These are phyloP conservation scores for Wickerhamiella azymoides DNA, from an alignment of 805 yeast genomes.

Conservation along the genomic window DNA sequence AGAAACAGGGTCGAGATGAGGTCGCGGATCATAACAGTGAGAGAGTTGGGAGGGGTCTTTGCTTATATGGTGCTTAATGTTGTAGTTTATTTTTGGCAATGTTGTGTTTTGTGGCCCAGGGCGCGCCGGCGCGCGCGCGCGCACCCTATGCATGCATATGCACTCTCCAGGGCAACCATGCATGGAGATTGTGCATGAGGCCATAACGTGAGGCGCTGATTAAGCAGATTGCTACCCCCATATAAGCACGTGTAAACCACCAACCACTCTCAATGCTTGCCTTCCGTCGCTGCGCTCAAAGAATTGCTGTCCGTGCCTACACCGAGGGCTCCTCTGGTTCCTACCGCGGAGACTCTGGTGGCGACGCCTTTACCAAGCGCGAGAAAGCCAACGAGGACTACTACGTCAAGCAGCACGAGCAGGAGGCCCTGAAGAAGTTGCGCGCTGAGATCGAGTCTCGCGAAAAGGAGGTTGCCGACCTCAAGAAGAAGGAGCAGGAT, in stretches of 20 bases:
- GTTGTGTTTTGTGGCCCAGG: too few relatives aligned
- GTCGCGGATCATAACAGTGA: not conserved
- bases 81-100: not conserved
- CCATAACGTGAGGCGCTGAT: not conserved
- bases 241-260: not conserved
- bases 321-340: constrained; percentile 33
- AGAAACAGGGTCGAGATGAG: constrained; percentile 6
- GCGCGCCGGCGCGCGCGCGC: too few relatives aligned
- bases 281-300: constrained; percentile 14
- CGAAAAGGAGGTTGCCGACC: constrained; percentile 20
- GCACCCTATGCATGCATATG: too few relatives aligned
- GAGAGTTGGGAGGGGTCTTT: not conserved
- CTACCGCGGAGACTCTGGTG: constrained; percentile 43
- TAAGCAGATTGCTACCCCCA: not conserved
- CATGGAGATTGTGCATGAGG: too few relatives aligned
- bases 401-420: constrained; percentile 78
- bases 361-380: constrained; percentile 65
- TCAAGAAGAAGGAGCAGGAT: constrained; percentile 19
- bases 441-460: constrained; percentile 21
- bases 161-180: too few relatives aligned
- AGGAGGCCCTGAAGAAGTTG: constrained; percentile 59
- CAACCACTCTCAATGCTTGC: constrained; percentile 13
- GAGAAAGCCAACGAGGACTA: constrained; percentile 89
- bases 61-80: not conserved
- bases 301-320: constrained; percentile 13